Base-by-base conservation (phyloP, 208 protist genomes). In the Blastocrithidia nonstop region DNA sequence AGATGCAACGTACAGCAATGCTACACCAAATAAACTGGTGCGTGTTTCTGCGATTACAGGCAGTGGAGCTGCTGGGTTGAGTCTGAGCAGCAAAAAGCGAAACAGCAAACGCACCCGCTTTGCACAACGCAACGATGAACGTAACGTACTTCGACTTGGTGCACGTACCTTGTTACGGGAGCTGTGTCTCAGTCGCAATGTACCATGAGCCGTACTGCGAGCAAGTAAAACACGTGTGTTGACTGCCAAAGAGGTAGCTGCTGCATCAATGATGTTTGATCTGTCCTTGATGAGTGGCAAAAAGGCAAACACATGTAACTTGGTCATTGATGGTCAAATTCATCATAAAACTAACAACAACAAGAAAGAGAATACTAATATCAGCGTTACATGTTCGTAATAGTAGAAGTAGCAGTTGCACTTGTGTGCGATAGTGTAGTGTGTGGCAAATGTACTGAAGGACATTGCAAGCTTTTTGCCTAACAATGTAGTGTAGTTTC, bases 131-230 rank as follows among this genome's bases (percentile, higher is more conserved):
- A 52, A 57, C 13, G 82, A 92, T 57, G 57, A 51, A 20, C 60
- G 63, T 43, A 88, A 86, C 61, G 69, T 60, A 8, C 65, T 84
- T 15, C 65, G 70, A 22, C 61, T 88, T 21, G 82, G 82, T 35
- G 67, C 82, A 26, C 66, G 82, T 35, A 84, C 74, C 2, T 87
- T 92, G 65, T 28, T 92, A 41, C 71, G 77, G 21, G 82, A 88
- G 62, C 55, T 92, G 48, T 78, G 60, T 51, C 62, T 81, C 46
- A 60, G 74, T 17, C 49, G 61, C 40, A 61, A 92, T 50, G 61
- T 88, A 16, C 82, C 82, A 9, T 92, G 82, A 78, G 73, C 82
- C 24, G 72, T 92, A 31, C 82, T 92, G 74, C 73, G 77, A 5
- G 66, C 64, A 25, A 49, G 60, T 20, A 59, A 40, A 22, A 38